Evolutionary conservation across 2,329 filamentous ascomycete species (phyloP).

Genomic region (Fusarium sp.): DNA sequence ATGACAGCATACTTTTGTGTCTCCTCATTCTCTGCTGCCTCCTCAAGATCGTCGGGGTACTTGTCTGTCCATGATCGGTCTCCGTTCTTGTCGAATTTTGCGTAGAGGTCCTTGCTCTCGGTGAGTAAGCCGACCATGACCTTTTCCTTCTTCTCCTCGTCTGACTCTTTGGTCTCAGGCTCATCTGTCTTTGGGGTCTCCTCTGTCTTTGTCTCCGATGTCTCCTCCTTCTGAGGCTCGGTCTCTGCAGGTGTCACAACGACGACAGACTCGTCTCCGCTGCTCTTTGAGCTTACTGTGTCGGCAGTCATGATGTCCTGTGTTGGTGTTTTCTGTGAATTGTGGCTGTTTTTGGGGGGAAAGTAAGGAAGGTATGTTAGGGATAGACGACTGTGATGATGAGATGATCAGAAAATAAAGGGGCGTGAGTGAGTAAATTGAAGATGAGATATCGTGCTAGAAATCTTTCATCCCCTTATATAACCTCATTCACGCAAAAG

Average conservation of each 20-base stretch:
- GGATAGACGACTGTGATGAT: background rate
- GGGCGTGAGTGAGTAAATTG: background rate
- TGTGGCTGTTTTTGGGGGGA: background rate
- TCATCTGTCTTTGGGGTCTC: slow-evolving; percentile 26
- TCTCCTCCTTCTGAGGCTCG: slow-evolving; percentile 34
- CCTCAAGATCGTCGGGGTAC: slow-evolving; percentile 67
- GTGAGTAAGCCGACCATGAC: slow-evolving; percentile 55
- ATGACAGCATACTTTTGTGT: slow-evolving; percentile 74
- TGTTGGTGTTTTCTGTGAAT: background rate
- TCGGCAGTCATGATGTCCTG: slow-evolving; percentile 25
- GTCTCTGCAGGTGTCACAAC: slow-evolving; percentile 45
- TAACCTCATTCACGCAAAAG: background rate
- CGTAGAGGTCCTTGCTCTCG: slow-evolving; percentile 61
- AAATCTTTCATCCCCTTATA: slow-evolving; percentile 16
- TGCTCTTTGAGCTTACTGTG: slow-evolving; percentile 45
- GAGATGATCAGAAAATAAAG: background rate
- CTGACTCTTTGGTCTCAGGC: slow-evolving; percentile 1
- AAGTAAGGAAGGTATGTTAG: background rate
- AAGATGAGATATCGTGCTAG: background rate
- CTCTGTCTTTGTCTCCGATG: slow-evolving; percentile 30
- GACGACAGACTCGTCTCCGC: slow-evolving; percentile 42
- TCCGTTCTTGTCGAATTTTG: slow-evolving; percentile 63
- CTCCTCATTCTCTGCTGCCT: slow-evolving; percentile 72
- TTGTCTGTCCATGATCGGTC: slow-evolving; percentile 70
- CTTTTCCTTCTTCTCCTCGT: slow-evolving; percentile 42